phyloP scores from a whole-genome alignment of 345 rosid genomes.

The Camelina laxa region DNA sequence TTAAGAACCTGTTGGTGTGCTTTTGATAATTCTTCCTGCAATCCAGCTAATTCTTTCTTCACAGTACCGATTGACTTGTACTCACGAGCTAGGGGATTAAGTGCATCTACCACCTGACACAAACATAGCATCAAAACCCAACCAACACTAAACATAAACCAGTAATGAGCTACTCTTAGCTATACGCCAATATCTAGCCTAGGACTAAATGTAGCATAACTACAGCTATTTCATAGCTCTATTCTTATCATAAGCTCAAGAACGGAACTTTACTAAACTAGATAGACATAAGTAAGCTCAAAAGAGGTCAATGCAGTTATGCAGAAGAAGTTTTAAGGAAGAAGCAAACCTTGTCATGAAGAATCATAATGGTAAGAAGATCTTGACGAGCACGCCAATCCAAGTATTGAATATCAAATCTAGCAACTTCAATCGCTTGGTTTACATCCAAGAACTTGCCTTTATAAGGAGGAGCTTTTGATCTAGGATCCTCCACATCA shows the following conservation, averaged over 20 bases:
- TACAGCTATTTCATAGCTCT: neutral
- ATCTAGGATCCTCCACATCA: constrained; percentile 95
- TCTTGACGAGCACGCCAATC: constrained; percentile 99
- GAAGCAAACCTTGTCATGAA: constrained; percentile 84
- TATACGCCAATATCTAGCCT: neutral
- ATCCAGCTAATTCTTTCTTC: constrained; percentile 87
- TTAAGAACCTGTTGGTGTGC: constrained; percentile 82
- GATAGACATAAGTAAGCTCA: neutral
- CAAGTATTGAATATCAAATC: constrained; percentile 86
- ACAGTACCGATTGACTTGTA: constrained; percentile 89
- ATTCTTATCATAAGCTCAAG: neutral
- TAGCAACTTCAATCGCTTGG: constrained; percentile 93
- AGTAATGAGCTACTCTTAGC: neutral
- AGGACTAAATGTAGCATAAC: neutral
- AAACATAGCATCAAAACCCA: constrained; percentile 8
- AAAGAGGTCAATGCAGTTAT: constrained; percentile 25
- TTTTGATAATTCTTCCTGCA: constrained; percentile 82
- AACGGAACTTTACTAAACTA: neutral
- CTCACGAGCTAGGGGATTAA: constrained; percentile 97
- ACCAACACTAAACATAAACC: neutral
- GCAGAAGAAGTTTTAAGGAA: neutral
- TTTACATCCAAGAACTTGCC: constrained; percentile 87
- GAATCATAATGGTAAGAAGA: constrained; percentile 86
- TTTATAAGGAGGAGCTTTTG: constrained; percentile 74
- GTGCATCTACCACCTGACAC: constrained; percentile 88